Evolutionary conservation across 768 basidiomycete genomes (phyloP).

Genomic region (Termitomyces sp.): DNA sequence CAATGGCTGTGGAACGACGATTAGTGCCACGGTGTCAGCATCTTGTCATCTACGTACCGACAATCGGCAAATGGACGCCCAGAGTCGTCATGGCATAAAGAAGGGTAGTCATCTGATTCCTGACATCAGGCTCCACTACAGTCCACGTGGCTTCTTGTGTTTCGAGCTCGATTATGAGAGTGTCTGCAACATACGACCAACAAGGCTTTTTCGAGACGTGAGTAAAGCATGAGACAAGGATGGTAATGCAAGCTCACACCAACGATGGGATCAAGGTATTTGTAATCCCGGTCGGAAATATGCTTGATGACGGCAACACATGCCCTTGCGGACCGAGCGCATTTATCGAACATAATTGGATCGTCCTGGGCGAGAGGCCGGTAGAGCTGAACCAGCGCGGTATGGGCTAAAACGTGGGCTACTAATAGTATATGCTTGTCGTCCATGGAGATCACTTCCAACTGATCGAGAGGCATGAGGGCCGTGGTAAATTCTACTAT

Average conservation of each 20-base stretch:
- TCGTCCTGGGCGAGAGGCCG: conserved; percentile 58
- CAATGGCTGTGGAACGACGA: conserved; percentile 23
- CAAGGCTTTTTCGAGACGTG: conserved; percentile 43
- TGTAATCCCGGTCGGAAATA: conserved; percentile 58
- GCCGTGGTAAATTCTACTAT: conserved; percentile 61
- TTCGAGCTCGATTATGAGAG: conserved; percentile 62
- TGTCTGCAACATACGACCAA: conserved; percentile 67
- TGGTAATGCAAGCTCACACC: conserved; percentile 43
- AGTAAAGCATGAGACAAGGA: conserved; percentile 7
- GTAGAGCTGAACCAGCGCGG: conserved; percentile 62
- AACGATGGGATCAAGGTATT: conserved; percentile 73
- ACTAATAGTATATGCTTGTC: conserved; percentile 57
- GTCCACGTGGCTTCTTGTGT: conserved; percentile 62
- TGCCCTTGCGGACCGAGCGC: conserved; percentile 56
- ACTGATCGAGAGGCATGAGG: conserved; percentile 59
- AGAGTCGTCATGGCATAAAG: conserved; percentile 63
- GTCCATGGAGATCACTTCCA: conserved; percentile 48
- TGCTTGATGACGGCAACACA: conserved; percentile 58
- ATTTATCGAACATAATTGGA: conserved; percentile 59
- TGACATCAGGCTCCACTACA: conserved; percentile 52
- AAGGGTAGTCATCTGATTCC: conserved; percentile 55
- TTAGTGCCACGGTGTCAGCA: not conserved
- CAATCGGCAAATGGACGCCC: conserved; percentile 54
- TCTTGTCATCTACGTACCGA: conserved; percentile 27
- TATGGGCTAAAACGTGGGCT: conserved; percentile 62